phyloP scores from a whole-genome alignment of 1,284 basidiomycete species.

The Grifola frondosa region DNA sequence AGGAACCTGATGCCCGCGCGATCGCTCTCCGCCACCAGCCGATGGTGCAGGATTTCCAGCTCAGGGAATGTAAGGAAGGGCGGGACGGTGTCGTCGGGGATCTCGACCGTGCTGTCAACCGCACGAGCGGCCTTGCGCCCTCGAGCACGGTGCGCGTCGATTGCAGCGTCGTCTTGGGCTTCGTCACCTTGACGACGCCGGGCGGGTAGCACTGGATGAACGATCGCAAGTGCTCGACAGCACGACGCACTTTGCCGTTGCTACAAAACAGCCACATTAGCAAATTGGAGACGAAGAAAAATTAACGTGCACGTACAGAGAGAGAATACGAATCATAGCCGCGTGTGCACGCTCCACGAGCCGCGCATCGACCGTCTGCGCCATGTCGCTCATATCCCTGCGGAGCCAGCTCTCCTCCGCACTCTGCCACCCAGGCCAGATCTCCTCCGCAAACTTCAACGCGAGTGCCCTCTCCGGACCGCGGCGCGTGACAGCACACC shows the following conservation, averaged over 20 bases:
- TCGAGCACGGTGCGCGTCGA: conserved; percentile 55
- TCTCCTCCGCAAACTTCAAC: conserved; percentile 48
- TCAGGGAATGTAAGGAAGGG: conserved; percentile 67
- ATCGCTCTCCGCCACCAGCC: conserved; percentile 47
- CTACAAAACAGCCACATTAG: conserved; percentile 33
- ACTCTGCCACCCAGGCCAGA: conserved; percentile 59
- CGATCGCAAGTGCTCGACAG: conserved; percentile 48
- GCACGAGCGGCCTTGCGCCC: conserved; percentile 60
- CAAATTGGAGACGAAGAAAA: neutral
- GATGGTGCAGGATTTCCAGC: conserved; percentile 64
- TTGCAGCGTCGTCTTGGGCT: conserved; percentile 44
- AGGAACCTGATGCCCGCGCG: conserved; percentile 51
- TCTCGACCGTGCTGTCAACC: conserved; percentile 51
- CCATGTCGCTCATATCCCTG: conserved; percentile 9
- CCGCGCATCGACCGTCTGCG: conserved; percentile 40
- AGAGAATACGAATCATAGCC: conserved; percentile 61
- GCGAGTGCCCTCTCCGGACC: conserved; percentile 48
- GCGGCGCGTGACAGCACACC: conserved; percentile 49
- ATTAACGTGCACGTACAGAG: conserved; percentile 48
- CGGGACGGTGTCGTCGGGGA: conserved; percentile 68
- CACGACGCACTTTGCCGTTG: conserved; percentile 48
- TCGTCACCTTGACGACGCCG: conserved; percentile 36
- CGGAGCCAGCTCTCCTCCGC: conserved; percentile 39
- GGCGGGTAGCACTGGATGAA: conserved; percentile 66
- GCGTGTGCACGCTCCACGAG: conserved; percentile 64